Evolutionary conservation across 2,329 filamentous ascomycete genomes (phyloP).

Genomic region (Alternaria solani): DNA sequence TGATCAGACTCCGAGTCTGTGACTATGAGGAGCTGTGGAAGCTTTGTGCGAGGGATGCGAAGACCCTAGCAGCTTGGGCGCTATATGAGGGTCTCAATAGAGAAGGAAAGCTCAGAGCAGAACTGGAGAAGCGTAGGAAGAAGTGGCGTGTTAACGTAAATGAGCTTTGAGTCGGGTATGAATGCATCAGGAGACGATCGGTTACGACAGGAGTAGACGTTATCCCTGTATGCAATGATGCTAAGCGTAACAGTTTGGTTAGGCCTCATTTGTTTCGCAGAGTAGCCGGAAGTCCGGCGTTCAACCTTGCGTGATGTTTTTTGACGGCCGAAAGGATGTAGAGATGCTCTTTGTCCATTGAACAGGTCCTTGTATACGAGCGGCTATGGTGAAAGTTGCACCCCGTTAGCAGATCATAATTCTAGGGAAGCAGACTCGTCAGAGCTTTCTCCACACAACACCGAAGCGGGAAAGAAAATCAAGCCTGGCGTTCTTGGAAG

Average conservation of each 20-base stretch:
- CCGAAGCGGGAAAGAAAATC: conserved; percentile 27
- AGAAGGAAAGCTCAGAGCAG: conserved; percentile 52
- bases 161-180: too few relatives aligned
- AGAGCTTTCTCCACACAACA: conserved; percentile 30
- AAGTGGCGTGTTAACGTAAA: too few relatives aligned
- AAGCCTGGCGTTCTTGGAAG: conserved; percentile 25
- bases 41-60: conserved; percentile 61
- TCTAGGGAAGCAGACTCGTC: conserved; percentile 25
- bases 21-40: conserved; percentile 60
- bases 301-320: conserved; percentile 27
- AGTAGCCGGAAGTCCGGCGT: background rate
- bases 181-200: too few relatives aligned
- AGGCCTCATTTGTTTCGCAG: too few relatives aligned
- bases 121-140: conserved; percentile 1
- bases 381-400: conserved; percentile 20
- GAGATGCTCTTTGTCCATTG: conserved; percentile 30
- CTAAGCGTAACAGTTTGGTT: conserved; percentile 12
- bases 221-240: conserved; percentile 9
- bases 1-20: conserved; percentile 62
- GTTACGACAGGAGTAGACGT: too few relatives aligned
- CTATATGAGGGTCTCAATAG: conserved; percentile 65
- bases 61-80: conserved; percentile 63
- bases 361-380: conserved; percentile 24
- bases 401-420: conserved; percentile 34
- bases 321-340: conserved; percentile 30